Evolutionary conservation across 345 rosid genomes (phyloP).

Genomic region (Rhodamnia argentea): DNA sequence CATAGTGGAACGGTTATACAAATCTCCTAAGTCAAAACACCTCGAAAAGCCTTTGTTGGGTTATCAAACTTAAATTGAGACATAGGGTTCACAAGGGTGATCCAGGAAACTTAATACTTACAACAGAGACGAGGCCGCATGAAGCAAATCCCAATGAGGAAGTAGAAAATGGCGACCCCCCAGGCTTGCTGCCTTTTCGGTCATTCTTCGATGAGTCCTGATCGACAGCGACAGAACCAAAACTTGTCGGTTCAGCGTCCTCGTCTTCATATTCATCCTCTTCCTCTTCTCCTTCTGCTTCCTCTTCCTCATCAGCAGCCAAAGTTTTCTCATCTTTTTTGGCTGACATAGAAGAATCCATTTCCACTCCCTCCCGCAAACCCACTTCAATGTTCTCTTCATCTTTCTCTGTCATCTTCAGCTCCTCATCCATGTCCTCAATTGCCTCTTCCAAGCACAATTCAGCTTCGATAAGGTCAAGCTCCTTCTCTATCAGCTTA

Average conservation of each 20-base stretch:
- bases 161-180: conserved; percentile 53
- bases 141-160: conserved; percentile 70
- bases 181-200: conserved; percentile 31
- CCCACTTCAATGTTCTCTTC: conserved; percentile 50
- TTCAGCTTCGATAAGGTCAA: conserved; percentile 80
- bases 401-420: conserved; percentile 55
- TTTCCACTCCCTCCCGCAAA: conserved; percentile 30
- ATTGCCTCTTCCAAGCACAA: conserved; percentile 77
- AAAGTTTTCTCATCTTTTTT: conserved; percentile 22
- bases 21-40: not conserved
- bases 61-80: not conserved
- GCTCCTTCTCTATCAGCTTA: conserved; percentile 57
- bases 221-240: conserved; percentile 48
- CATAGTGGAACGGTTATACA: not conserved
- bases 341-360: conserved; percentile 17
- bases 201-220: conserved; percentile 19
- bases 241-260: conserved; percentile 52
- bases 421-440: conserved; percentile 73
- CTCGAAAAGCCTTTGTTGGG: not conserved
- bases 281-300: conserved; percentile 14
- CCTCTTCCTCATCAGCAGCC: conserved; percentile 20
- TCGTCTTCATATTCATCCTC: conserved; percentile 20
- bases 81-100: not conserved
- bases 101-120: conserved; percentile 19
- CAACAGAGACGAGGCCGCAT: conserved; percentile 52